Conservation (phyloP, 148 eudicot genomes). For the Linanthus parryae region DNA sequence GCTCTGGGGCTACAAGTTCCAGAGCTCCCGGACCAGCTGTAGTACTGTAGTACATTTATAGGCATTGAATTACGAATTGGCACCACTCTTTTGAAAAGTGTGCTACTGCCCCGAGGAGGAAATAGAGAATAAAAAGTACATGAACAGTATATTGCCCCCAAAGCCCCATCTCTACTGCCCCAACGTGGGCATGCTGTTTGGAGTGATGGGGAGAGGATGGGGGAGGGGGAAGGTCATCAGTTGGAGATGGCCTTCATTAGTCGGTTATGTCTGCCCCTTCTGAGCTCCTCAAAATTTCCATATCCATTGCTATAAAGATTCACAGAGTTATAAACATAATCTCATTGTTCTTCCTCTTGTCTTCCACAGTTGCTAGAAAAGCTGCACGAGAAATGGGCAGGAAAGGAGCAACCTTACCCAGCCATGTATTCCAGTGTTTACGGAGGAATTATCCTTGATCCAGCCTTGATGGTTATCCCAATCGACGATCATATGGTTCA, state of each 20-base stretch:
- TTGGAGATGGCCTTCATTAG: too few species aligned
- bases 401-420: constrained; percentile 42
- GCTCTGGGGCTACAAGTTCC: too few species aligned
- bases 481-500: constrained; percentile 90
- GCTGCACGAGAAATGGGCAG: constrained; percentile 55
- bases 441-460: constrained; percentile 71
- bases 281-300: background rate
- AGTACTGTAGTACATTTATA: too few species aligned
- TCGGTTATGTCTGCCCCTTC: too few species aligned
- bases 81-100: too few species aligned
- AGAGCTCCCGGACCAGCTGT: too few species aligned
- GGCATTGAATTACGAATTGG: too few species aligned
- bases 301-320: background rate
- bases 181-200: background rate
- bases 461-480: constrained; percentile 72
- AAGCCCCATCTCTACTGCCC: too few species aligned
- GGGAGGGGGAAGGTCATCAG: too few species aligned
- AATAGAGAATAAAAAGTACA: too few species aligned
- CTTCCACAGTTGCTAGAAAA: constrained; percentile 46
- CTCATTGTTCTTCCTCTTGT: background rate
- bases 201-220: background rate
- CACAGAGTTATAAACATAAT: background rate
- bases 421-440: constrained; percentile 80
- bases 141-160: too few species aligned
- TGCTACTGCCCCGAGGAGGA: too few species aligned